A percentile compares a stretch with the other conserved stretches of the same genome.
Conservation (phyloP, 768 basidiomycete species). For the Leucocoprinus birnbaumii region DNA sequence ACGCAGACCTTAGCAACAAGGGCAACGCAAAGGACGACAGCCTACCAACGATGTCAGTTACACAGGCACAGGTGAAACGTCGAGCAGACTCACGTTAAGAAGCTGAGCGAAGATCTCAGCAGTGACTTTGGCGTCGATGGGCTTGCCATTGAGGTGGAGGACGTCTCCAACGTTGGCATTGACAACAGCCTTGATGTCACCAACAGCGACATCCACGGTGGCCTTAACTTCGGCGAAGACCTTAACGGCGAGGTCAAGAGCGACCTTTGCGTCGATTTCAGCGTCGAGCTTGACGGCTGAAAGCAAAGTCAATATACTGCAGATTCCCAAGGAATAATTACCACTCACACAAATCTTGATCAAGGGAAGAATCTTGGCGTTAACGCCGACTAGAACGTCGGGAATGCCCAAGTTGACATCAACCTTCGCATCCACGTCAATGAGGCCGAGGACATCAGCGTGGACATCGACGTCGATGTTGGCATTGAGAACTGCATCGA, state of each 20-base stretch:
- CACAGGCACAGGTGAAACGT: not conserved
- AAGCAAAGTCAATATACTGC: not conserved
- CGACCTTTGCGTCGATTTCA: not conserved
- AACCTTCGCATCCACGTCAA: no score
- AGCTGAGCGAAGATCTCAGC: constrained; percentile 11
- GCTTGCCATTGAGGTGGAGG: no score
- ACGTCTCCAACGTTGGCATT: not conserved
- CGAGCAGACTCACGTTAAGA: constrained; percentile 11
- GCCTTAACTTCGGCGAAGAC: not conserved
- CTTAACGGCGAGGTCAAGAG: not conserved
- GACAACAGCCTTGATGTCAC: not conserved
- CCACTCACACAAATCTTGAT: constrained; percentile 2
- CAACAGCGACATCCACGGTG: not conserved
- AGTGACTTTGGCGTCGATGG: not conserved
- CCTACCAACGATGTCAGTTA: not conserved
- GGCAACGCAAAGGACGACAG: not conserved
- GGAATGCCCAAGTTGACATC: not conserved
- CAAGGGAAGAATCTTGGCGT: constrained; percentile 10
- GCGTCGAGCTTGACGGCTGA: not conserved
- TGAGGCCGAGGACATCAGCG: no score
- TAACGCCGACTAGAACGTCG: constrained; percentile 5
- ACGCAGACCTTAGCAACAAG: constrained; percentile 1
- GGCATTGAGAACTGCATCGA: not conserved
- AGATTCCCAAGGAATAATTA: not conserved
- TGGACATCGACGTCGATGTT: no score